Conservation (phyloP, 768 basidiomycete species). For the Phlegmacium glaucopus region DNA sequence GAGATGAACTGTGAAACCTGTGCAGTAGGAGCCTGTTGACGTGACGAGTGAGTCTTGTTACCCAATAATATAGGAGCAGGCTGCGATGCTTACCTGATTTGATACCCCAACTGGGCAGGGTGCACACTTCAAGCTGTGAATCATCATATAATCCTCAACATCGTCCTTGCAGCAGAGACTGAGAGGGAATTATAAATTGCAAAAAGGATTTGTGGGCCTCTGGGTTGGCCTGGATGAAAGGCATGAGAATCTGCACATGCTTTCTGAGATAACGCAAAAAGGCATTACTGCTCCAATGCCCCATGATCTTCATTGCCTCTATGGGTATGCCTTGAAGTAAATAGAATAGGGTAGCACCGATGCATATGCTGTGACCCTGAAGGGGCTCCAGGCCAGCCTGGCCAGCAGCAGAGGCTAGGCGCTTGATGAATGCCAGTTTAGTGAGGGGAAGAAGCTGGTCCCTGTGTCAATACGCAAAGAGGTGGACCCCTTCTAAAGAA, state of each 20-base stretch:
- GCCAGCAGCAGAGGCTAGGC: background rate
- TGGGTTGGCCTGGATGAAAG: too few relatives aligned
- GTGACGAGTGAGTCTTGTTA: background rate
- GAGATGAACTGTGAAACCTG: background rate
- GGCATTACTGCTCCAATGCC: background rate
- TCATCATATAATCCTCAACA: too few relatives aligned
- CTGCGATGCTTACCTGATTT: background rate
- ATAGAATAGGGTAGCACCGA: conserved; percentile 25
- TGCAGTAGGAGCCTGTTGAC: background rate
- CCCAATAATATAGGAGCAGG: background rate
- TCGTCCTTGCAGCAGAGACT: too few relatives aligned
- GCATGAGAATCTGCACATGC: background rate
- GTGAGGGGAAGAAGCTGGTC: too few relatives aligned
- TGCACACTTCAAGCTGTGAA: background rate
- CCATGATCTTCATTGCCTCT: background rate
- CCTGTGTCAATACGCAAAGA: too few relatives aligned
- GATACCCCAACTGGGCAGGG: background rate
- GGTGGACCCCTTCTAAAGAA: too few relatives aligned
- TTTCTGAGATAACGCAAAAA: background rate
- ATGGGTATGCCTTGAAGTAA: conserved; percentile 13
- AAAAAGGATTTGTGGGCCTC: too few relatives aligned
- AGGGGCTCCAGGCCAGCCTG: conserved; percentile 4
- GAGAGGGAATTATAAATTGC: too few relatives aligned
- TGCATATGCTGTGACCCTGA: conserved; percentile 23
- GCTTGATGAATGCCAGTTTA: too few relatives aligned